Conservation (phyloP, 2,329 filamentous ascomycete species). For the Claviceps purpurea region DNA sequence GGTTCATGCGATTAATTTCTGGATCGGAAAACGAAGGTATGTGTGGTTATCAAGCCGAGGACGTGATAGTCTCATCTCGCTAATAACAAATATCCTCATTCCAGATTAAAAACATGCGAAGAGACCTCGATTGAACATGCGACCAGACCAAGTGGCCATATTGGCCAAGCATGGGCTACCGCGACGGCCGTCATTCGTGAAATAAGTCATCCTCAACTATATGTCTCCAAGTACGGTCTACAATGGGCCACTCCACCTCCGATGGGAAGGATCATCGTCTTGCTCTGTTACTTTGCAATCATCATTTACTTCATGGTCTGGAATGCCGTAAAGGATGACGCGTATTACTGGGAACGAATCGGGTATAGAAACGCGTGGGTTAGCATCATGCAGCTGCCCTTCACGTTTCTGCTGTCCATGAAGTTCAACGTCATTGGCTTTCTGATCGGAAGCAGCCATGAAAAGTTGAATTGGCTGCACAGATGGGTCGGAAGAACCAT, state of each 20-base stretch:
- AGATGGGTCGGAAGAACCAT: conserved; percentile 59
- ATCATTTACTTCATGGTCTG: conserved; percentile 43
- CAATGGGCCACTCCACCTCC: conserved; percentile 46
- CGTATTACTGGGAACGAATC: conserved; percentile 49
- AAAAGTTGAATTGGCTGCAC: conserved; percentile 61
- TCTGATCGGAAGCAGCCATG: conserved; percentile 50
- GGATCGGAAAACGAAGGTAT: conserved; percentile 29
- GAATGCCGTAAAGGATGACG: conserved; percentile 35
- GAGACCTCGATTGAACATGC: conserved; percentile 32
- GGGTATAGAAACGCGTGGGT: conserved; percentile 58
- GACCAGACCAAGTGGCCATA: conserved; percentile 33
- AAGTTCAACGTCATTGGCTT: conserved; percentile 47
- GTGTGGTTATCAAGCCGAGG: neutral
- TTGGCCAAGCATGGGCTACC: conserved; percentile 43
- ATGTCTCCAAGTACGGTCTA: conserved; percentile 30
- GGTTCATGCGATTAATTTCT: conserved; percentile 29
- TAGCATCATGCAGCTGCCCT: conserved; percentile 48
- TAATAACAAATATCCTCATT: neutral
- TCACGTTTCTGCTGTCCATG: conserved; percentile 48
- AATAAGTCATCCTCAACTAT: conserved; percentile 40
- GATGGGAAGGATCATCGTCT: conserved; percentile 38
- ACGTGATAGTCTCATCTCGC: neutral
- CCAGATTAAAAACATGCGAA: conserved; percentile 33
- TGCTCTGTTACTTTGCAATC: conserved; percentile 45
- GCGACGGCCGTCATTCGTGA: conserved; percentile 44